Conservation (phyloP, 2,329 filamentous ascomycete genomes). For the Colletotrichum theobromicola region DNA sequence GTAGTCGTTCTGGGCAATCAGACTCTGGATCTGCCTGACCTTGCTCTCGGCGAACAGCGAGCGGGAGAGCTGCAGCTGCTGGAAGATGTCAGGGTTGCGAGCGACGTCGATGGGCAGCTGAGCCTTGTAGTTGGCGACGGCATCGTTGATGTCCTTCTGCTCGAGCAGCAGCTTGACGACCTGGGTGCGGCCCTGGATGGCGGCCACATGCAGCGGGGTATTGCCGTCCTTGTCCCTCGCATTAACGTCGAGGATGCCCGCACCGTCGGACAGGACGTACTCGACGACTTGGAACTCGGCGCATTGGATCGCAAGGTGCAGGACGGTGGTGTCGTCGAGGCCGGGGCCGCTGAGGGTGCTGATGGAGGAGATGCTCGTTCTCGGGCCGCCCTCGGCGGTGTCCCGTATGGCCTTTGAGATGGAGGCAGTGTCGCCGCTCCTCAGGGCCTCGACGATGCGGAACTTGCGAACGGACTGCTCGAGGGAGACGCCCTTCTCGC, state of each 20-base stretch:
- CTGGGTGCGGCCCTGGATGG: slow-evolving; percentile 78
- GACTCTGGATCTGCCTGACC: slow-evolving; percentile 80
- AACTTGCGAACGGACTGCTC: slow-evolving; percentile 96
- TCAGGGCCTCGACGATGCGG: slow-evolving; percentile 88
- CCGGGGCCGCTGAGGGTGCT: slow-evolving; percentile 45
- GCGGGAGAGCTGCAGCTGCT: slow-evolving; percentile 87
- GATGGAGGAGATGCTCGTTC: slow-evolving; percentile 63
- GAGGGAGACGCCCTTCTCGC: slow-evolving; percentile 63
- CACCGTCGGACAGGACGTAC: slow-evolving; percentile 84
- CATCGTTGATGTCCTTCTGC: slow-evolving; percentile 85
- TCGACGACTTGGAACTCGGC: slow-evolving; percentile 92
- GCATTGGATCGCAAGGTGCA: slow-evolving; percentile 95
- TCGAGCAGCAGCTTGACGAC: slow-evolving; percentile 86
- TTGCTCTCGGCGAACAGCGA: slow-evolving; percentile 90
- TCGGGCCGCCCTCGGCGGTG: slow-evolving; percentile 54
- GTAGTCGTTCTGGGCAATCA: slow-evolving; percentile 77
- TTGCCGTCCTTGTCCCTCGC: slow-evolving; percentile 92
- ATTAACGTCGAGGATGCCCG: slow-evolving; percentile 78
- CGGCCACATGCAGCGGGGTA: slow-evolving; percentile 88
- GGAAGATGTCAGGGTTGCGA: slow-evolving; percentile 92
- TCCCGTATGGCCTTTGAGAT: slow-evolving; percentile 87
- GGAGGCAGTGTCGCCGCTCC: slow-evolving; percentile 87
- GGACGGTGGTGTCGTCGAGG: slow-evolving; percentile 84
- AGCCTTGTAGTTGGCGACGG: slow-evolving; percentile 82
- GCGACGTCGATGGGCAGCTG: slow-evolving; percentile 88